These are phyloP conservation scores for Plasmodium berghei DNA, from an alignment of 169 alveolate genomes.

Conservation along the genomic window DNA sequence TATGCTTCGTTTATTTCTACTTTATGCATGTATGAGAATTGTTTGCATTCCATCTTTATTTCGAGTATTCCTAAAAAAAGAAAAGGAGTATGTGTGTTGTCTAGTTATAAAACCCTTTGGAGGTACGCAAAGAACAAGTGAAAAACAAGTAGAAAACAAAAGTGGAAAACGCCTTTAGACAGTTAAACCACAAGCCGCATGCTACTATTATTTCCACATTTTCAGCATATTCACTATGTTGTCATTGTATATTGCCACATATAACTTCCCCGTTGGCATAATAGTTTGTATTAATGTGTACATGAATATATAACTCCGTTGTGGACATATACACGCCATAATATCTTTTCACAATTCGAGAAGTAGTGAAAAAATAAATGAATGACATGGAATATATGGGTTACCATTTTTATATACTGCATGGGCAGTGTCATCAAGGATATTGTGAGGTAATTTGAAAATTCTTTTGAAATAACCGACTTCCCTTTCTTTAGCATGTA, in stretches of 20 bases:
- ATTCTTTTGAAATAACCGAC: slow-evolving; percentile 86
- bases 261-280: too few species aligned
- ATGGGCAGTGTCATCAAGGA: slow-evolving; percentile 80
- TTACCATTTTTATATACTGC: slow-evolving; percentile 85
- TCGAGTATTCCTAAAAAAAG: slow-evolving; percentile 36
- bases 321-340: not conserved
- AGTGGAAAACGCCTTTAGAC: not conserved
- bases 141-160: not conserved
- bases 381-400: not conserved
- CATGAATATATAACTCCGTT: not conserved
- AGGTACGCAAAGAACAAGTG: not conserved
- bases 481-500: slow-evolving; percentile 86
- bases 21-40: slow-evolving; percentile 60
- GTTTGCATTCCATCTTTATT: slow-evolving; percentile 71
- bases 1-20: slow-evolving; percentile 51
- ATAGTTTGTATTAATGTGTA: not conserved
- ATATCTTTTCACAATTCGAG: not conserved
- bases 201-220: too few species aligned
- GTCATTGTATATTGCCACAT: too few species aligned
- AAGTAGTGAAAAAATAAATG: slow-evolving; percentile 13
- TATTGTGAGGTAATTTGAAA: slow-evolving; percentile 86
- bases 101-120: not conserved
- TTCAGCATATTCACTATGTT: too few species aligned
- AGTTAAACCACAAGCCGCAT: too few species aligned
- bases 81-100: not conserved